Evolutionary conservation across 169 alveolate genomes (phyloP).

Genomic region (Plasmodium malariae): DNA sequence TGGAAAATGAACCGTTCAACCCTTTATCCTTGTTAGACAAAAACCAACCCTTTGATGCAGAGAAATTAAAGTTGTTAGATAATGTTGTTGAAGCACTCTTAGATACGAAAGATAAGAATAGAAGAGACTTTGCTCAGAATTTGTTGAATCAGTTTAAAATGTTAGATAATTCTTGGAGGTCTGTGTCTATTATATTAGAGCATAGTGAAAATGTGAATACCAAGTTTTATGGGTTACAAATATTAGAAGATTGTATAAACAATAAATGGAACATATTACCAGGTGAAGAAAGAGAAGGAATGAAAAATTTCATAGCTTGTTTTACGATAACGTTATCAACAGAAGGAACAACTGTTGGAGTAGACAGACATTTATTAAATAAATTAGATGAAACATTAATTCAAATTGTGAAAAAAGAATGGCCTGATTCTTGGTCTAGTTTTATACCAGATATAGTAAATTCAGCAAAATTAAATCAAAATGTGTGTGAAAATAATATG

Average conservation of each 20-base stretch:
- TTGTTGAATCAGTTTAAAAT: conserved; percentile 90
- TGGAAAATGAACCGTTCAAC: conserved; percentile 78
- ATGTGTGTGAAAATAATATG: conserved; percentile 98
- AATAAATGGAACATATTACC: conserved; percentile 93
- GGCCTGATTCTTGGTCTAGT: conserved; percentile 99
- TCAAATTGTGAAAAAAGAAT: conserved; percentile 96
- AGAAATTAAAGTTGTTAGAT: conserved; percentile 89
- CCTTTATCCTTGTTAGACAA: conserved; percentile 89
- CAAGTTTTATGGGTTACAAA: conserved; percentile 91
- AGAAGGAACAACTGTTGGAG: conserved; percentile 87
- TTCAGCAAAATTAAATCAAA: conserved; percentile 95
- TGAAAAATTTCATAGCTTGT: conserved; percentile 90
- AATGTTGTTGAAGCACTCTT: conserved; percentile 91
- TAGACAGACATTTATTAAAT: conserved; percentile 89
- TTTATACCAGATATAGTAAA: conserved; percentile 98
- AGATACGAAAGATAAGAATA: conserved; percentile 83
- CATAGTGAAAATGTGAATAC: conserved; percentile 89
- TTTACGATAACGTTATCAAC: conserved; percentile 83
- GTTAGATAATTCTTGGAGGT: conserved; percentile 92
- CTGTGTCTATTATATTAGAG: conserved; percentile 91
- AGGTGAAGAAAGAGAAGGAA: conserved; percentile 88
- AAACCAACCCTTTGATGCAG: conserved; percentile 89
- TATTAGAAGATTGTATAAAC: conserved; percentile 90
- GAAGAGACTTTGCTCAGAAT: conserved; percentile 91
- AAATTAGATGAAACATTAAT: conserved; percentile 90